Percentiles rank a stretch among this genome's conserved stretches.
These are phyloP conservation scores for Neophaeococcomyces mojaviensis DNA, from an alignment of 2,329 filamentous ascomycete species.

Conservation along the genomic window DNA sequence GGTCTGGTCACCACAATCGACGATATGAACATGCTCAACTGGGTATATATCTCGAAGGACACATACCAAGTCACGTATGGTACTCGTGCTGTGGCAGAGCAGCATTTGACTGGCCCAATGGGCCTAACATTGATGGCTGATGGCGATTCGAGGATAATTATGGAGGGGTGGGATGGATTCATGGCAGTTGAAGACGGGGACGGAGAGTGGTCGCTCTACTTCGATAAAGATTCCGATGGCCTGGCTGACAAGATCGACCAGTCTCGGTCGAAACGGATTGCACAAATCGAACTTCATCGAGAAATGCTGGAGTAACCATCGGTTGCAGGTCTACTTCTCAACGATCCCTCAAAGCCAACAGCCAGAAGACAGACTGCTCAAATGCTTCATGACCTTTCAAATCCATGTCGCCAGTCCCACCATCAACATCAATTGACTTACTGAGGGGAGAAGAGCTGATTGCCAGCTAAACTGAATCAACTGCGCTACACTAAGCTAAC, in stretches of 20 bases:
- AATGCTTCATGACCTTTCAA: too few species aligned
- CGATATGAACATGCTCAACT: constrained; percentile 48
- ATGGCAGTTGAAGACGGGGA: constrained; percentile 34
- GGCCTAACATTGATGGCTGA: constrained; percentile 52
- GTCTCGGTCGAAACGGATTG: constrained; percentile 33
- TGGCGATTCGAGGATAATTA: constrained; percentile 24
- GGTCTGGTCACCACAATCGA: constrained; percentile 18
- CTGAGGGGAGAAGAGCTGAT: too few species aligned
- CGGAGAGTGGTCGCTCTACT: constrained; percentile 37
- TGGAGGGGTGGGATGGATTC: constrained; percentile 31
- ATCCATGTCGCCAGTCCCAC: too few species aligned
- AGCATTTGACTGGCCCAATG: constrained; percentile 73
- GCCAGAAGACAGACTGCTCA: too few species aligned
- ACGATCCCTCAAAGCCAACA: too few species aligned
- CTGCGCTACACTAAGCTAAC: too few species aligned
- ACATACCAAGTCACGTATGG: constrained; percentile 57
- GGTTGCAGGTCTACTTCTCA: too few species aligned
- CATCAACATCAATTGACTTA: too few species aligned
- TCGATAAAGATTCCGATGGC: constrained; percentile 35
- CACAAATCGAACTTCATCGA: constrained; percentile 47
- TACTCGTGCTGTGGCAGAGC: constrained; percentile 62
- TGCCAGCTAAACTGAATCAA: too few species aligned
- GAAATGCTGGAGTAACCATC: constrained; percentile 13
- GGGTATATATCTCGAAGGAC: constrained; percentile 57
- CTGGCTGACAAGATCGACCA: constrained; percentile 40